Conservation (phyloP, 345 rosid species). For the Gossypium bickii region DNA sequence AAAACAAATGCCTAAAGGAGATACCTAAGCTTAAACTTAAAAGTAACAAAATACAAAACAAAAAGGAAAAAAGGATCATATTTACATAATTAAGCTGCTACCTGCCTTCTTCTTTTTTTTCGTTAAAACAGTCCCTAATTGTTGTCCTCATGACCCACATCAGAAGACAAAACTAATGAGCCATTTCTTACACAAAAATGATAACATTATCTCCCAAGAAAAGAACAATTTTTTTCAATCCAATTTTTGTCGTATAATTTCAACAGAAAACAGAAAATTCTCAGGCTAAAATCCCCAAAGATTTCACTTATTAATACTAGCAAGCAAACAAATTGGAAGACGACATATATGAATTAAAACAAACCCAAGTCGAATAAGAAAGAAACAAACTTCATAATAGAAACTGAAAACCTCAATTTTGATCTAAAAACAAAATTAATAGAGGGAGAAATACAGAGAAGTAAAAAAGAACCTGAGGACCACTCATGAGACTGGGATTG, state of each 20-base stretch:
- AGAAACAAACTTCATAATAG: not conserved
- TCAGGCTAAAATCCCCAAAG: not conserved
- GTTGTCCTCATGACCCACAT: not conserved
- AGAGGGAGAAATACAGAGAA: not conserved
- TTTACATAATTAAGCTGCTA: not conserved
- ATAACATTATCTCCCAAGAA: not conserved
- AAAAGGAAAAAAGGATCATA: not conserved
- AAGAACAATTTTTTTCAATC: not conserved
- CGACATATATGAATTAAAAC: not conserved
- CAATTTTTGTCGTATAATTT: not conserved
- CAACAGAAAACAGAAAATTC: not conserved
- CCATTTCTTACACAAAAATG: not conserved
- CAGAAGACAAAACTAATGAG: not conserved
- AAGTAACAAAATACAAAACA: not conserved
- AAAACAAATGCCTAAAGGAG: not conserved
- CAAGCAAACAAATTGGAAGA: not conserved
- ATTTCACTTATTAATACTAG: not conserved
- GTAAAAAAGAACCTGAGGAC: conserved; percentile 44
- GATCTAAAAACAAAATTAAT: not conserved
- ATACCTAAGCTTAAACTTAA: not conserved
- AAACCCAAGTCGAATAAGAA: not conserved
- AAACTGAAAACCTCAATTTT: not conserved
- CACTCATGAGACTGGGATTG: conserved; percentile 45
- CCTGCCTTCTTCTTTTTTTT: not conserved
- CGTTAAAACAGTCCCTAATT: not conserved